phyloP scores from a whole-genome alignment of 176 grass and related monocot genomes.

The Luzula sylvatica region DNA sequence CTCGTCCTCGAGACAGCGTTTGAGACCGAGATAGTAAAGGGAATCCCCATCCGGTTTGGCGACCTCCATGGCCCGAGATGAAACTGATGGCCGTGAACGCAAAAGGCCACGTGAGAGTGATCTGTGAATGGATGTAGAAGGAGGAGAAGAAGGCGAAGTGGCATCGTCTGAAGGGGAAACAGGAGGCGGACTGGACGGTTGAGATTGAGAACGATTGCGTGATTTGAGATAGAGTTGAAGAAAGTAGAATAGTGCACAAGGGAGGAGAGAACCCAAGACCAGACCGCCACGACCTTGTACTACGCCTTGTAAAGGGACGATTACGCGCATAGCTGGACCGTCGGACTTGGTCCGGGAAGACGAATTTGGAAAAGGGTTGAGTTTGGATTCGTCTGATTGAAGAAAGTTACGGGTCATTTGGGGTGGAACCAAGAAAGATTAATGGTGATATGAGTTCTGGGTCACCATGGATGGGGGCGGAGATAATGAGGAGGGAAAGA shows the following conservation, averaged over 20 bases:
- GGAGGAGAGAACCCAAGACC: slow-evolving; percentile 88
- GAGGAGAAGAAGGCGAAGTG: neutral
- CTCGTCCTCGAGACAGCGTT: slow-evolving; percentile 37
- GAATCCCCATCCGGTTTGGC: slow-evolving; percentile 39
- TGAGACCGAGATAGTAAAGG: slow-evolving; percentile 66
- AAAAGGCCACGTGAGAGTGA: slow-evolving; percentile 54
- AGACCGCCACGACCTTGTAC: slow-evolving; percentile 91
- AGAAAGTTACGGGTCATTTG: slow-evolving; percentile 7
- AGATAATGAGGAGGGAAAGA: slow-evolving; percentile 8
- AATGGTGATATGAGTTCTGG: slow-evolving; percentile 16
- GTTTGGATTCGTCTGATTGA: neutral
- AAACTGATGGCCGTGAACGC: slow-evolving; percentile 34
- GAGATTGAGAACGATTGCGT: slow-evolving; percentile 43
- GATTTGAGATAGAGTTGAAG: slow-evolving; percentile 89
- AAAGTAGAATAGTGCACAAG: slow-evolving; percentile 98
- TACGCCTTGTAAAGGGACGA: slow-evolving; percentile 80
- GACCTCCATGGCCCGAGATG: slow-evolving; percentile 37
- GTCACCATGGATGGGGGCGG: neutral
- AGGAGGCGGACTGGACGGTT: neutral
- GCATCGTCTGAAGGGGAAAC: neutral
- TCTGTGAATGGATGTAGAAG: slow-evolving; percentile 24
- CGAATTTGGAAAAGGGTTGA: too few relatives aligned
- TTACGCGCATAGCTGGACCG: slow-evolving; percentile 78
- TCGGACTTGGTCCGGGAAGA: slow-evolving; percentile 29
- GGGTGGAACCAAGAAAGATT: neutral